Percentiles rank a stretch among this genome's conserved stretches.
These are phyloP conservation scores for Fusarium transvaalense DNA, from an alignment of 2,329 filamentous ascomycete genomes.

Conservation along the genomic window DNA sequence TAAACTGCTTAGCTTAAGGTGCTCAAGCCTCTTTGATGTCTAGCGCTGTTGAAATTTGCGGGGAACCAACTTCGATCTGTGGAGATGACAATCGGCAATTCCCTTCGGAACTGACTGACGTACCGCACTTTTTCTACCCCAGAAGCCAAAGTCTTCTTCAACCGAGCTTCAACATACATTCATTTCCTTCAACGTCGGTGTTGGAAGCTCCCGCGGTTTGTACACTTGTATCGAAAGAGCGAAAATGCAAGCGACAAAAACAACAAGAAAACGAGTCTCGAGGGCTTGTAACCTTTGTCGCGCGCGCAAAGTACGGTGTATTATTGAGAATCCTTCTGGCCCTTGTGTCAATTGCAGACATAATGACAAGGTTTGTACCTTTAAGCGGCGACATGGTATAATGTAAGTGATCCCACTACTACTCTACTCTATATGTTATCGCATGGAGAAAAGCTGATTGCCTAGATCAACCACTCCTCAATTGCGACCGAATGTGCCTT, in stretches of 20 bases:
- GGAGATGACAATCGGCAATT: conserved; percentile 32
- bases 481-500: conserved; percentile 7
- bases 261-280: conserved; percentile 36
- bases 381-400: conserved; percentile 37
- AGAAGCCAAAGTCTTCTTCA: not conserved
- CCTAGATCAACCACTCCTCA: conserved; percentile 13
- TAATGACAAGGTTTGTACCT: conserved; percentile 44
- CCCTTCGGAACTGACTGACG: conserved; percentile 24
- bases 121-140: conserved; percentile 26
- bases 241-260: conserved; percentile 27
- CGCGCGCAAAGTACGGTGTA: conserved; percentile 44
- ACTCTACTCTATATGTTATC: accelerated
- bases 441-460: not conserved
- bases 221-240: too few relatives aligned
- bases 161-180: not conserved
- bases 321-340: conserved; percentile 36
- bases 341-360: conserved; percentile 47
- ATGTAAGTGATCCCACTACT: not conserved
- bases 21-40: not conserved
- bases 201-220: too few relatives aligned
- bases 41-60: conserved; percentile 9
- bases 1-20: conserved; percentile 1
- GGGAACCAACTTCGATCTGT: conserved; percentile 20
- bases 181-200: too few relatives aligned
- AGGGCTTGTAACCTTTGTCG: conserved; percentile 44